phyloP scores from a whole-genome alignment of 2,329 filamentous ascomycete species.

The Coniochaeta sp. region DNA sequence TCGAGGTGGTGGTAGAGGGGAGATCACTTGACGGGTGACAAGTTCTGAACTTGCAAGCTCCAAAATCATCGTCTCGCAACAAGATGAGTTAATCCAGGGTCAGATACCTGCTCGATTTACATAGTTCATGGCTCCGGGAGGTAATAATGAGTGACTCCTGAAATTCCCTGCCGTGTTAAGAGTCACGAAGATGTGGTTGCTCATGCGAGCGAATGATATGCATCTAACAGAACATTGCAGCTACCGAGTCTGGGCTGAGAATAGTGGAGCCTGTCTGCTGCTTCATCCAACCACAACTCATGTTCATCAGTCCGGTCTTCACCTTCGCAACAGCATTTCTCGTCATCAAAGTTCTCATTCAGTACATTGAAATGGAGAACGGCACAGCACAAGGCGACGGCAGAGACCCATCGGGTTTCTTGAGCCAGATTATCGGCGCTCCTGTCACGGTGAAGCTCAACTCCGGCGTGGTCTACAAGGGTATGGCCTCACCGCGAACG shows the following conservation, averaged over 20 bases:
- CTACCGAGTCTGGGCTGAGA: background rate
- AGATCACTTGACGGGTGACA: too few relatives aligned
- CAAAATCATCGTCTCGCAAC: too few relatives aligned
- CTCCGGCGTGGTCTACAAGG: conserved; percentile 97
- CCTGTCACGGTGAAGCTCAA: conserved; percentile 96
- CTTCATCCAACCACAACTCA: background rate
- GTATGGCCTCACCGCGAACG: conserved; percentile 32
- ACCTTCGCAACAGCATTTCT: background rate
- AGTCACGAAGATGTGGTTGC: background rate
- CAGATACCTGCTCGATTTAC: too few relatives aligned
- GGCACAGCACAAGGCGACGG: conserved; percentile 59
- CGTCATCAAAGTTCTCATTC: background rate
- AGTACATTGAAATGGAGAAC: conserved; percentile 66
- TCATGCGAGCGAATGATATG: background rate
- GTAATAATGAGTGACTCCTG: too few relatives aligned
- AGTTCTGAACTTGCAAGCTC: too few relatives aligned
- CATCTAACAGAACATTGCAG: background rate
- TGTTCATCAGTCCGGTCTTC: background rate
- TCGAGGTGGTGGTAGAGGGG: too few relatives aligned
- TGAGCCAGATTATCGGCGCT: conserved; percentile 89
- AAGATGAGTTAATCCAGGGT: too few relatives aligned
- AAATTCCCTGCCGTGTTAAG: too few relatives aligned
- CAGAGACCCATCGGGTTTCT: conserved; percentile 87
- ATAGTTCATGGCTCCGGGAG: too few relatives aligned
- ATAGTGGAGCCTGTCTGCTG: background rate